Base-by-base conservation (phyloP, 208 protist species). In the Hexamita inflata region DNA sequence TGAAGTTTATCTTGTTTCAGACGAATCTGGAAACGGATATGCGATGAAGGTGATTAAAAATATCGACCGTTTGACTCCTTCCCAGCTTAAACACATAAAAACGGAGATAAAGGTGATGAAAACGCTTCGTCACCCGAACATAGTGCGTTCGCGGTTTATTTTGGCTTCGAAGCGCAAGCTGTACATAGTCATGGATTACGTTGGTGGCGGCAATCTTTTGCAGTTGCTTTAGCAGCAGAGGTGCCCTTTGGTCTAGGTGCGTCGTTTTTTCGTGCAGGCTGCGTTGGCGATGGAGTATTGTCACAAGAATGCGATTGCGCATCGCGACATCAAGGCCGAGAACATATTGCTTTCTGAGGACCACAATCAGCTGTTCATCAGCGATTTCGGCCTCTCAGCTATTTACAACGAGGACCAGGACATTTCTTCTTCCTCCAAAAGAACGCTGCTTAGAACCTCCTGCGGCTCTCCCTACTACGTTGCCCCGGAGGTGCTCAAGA, bases 321-420 rank as follows among this genome's bases (percentile, higher is more conserved):
- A 92, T 75, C 82, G 90, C 34, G 90, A 92, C 79, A 88, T 92
- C 77, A 92, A 91, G 73, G 85, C 90, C 4, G 81, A 86, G 57
- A 92, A 92, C 79, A 86, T 91, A 24, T 89, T 92, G 65, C 76
- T 93, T 1, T 75, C 78, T 29, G 80, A 85, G 35, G 84, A 88
- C 59, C 79, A 76, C 59, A 78, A 80, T 19, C 81, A 78, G 73
- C 82, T 83, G 13, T 77, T 91, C 64, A 49, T 70, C 4, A 45
- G 19, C 9, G 64, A 70, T 34, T 70, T 70, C 42, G 64, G 64
- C 11, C 35, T 70, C 9, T 70, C 64, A 24, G 64, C 64, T 19
- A 35, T 70, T n/a, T 42, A n/a, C n/a, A 38, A 70, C 24, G 64
- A 70, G 15, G 64, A n/a, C n/a, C 34, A 70, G n/a, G 64, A 70